A percentile compares a stretch with the other conserved stretches of the same genome.
phyloP scores from a whole-genome alignment of 2,329 filamentous ascomycete genomes.

The Fusarium dimerum region DNA sequence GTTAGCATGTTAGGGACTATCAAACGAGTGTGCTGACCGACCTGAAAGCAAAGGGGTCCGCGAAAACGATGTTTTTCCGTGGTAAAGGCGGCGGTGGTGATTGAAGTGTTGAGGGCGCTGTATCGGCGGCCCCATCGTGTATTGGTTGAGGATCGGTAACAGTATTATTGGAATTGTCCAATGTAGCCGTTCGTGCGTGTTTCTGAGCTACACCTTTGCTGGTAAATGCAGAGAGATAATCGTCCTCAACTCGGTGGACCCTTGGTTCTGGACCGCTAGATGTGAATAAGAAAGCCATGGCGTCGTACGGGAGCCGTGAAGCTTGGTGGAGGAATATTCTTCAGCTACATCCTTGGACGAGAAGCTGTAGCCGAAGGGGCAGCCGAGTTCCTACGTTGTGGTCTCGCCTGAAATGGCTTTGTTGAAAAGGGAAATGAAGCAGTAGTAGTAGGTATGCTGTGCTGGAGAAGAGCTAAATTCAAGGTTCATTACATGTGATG shows the following conservation, averaged over 20 bases:
- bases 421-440: no score
- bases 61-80: slow-evolving; percentile 54
- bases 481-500: slow-evolving; percentile 30
- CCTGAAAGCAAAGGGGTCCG: slow-evolving; percentile 60
- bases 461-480: slow-evolving; percentile 1
- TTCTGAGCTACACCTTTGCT: slow-evolving; percentile 23
- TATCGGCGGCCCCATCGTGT: slow-evolving; percentile 16
- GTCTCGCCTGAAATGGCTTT: no score
- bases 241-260: slow-evolving; percentile 30
- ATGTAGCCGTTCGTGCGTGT: slow-evolving; percentile 19
- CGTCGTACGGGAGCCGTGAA: slow-evolving; percentile 31
- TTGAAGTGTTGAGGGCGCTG: slow-evolving; percentile 9
- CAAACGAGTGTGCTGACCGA: slow-evolving; percentile 31
- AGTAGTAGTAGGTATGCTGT: no score
- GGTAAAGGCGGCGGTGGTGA: slow-evolving; percentile 8
- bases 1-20: slow-evolving; percentile 5
- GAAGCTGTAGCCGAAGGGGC: slow-evolving; percentile 14
- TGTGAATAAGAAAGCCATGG: slow-evolving; percentile 43
- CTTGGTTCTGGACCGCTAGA: slow-evolving; percentile 32
- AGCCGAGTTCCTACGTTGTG: not conserved
- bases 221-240: slow-evolving; percentile 17
- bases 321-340: slow-evolving; percentile 13
- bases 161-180: slow-evolving; percentile 22
- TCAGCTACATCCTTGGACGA: slow-evolving; percentile 28
- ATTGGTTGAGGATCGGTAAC: slow-evolving; percentile 12